Conservation (phyloP, 129 eudicot genomes). For the Lactuca saligna region DNA sequence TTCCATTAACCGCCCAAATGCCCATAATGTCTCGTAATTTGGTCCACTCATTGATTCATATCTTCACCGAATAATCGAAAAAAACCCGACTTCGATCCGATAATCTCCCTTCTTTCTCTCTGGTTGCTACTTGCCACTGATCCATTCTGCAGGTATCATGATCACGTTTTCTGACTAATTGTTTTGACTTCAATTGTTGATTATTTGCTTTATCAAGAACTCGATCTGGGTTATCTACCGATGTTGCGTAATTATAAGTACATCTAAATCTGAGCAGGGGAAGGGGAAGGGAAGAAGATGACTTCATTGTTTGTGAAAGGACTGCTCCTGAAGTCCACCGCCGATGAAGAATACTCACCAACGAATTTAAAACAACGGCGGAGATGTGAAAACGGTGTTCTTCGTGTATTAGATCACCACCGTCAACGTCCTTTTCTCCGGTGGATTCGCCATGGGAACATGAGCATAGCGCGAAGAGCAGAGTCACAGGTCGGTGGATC, state of each 20-base stretch:
- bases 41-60: constrained; percentile 15
- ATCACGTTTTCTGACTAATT: neutral
- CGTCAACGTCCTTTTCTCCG: neutral
- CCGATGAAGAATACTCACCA: constrained; percentile 28
- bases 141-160: constrained; percentile 13
- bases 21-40: constrained; percentile 11
- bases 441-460: constrained; percentile 20
- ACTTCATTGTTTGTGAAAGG: constrained; percentile 41
- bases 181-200: constrained; percentile 1
- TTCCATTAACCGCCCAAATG: constrained; percentile 19
- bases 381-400: constrained; percentile 23
- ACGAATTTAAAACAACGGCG: constrained; percentile 34
- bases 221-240: constrained; percentile 1
- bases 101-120: neutral
- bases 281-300: constrained; percentile 30
- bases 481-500: constrained; percentile 21
- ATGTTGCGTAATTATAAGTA: neutral
- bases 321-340: constrained; percentile 32
- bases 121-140: neutral
- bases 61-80: neutral
- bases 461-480: constrained; percentile 11
- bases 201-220: neutral
- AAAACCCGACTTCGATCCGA: neutral
- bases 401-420: constrained; percentile 18
- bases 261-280: constrained; percentile 10